phyloP scores from a whole-genome alignment of 164 flowering plant species.

The Piper betle region DNA sequence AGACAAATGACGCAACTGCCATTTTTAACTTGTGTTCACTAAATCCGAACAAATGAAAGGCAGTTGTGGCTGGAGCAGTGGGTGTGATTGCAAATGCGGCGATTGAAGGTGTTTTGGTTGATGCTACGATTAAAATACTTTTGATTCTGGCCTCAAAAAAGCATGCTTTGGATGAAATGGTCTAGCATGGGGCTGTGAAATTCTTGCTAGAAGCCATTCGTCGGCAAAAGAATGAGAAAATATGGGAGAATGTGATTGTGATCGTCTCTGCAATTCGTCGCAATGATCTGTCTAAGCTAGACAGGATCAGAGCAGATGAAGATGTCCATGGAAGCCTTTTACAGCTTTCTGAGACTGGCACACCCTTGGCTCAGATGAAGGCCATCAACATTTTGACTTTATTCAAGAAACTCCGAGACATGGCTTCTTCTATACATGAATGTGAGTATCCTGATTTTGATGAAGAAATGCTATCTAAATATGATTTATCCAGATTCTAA shows the following conservation, averaged over 20 bases:
- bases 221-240: constrained; percentile 43
- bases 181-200: constrained; percentile 43
- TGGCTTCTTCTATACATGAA: too few species aligned
- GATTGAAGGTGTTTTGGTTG: constrained; percentile 30
- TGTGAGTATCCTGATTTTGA: too few species aligned
- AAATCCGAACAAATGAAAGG: constrained; percentile 55
- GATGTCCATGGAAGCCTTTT: constrained; percentile 35
- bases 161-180: constrained; percentile 53
- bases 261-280: constrained; percentile 43
- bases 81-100: constrained; percentile 41
- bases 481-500: too few species aligned
- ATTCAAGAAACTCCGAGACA: constrained; percentile 41
- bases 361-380: constrained; percentile 73
- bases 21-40: constrained; percentile 55
- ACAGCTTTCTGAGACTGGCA: constrained; percentile 50
- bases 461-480: too few species aligned
- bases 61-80: constrained; percentile 57
- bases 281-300: constrained; percentile 38
- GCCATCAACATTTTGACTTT: constrained; percentile 63
- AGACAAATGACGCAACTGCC: constrained; percentile 85
- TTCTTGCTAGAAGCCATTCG: constrained; percentile 42
- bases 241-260: constrained; percentile 61
- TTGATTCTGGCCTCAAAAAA: constrained; percentile 53
- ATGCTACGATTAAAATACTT: constrained; percentile 57
- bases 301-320: constrained; percentile 59